Percentiles rank a stretch among this genome's conserved stretches.
Evolutionary conservation across 169 alveolate species (phyloP).

Genomic region (Plasmodium gallinaceum): DNA sequence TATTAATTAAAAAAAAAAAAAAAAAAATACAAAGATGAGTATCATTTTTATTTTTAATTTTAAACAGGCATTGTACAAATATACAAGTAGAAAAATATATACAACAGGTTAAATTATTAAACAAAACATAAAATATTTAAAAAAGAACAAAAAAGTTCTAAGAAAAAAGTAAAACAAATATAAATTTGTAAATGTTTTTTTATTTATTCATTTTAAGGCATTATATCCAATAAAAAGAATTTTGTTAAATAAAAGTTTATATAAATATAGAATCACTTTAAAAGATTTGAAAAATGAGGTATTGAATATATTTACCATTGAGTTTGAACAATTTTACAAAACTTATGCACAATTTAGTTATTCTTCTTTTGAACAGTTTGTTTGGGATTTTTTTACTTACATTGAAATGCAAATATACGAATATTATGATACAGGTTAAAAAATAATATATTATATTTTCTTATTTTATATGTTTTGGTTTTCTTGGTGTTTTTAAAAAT

Average conservation of each 20-base stretch:
- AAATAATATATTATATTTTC: not conserved
- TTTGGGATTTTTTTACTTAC: conserved; percentile 70
- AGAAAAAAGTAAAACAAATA: not conserved
- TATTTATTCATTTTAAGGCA: conserved; percentile 21
- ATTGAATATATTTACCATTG: conserved; percentile 51
- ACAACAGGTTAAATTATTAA: conserved; percentile 38
- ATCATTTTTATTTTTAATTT: not conserved
- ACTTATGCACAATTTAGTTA: conserved; percentile 26
- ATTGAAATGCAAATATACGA: conserved; percentile 62
- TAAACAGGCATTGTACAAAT: conserved; percentile 60
- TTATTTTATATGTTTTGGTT: no score
- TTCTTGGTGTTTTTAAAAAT: no score
- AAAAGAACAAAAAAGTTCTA: not conserved
- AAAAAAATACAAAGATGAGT: not conserved
- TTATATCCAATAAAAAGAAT: conserved; percentile 37
- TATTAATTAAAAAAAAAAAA: not conserved
- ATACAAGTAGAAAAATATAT: conserved; percentile 61
- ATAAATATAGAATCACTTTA: conserved; percentile 44
- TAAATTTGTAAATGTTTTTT: not conserved
- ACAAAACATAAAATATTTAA: not conserved
- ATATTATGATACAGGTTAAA: conserved; percentile 26
- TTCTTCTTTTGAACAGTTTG: conserved; percentile 53
- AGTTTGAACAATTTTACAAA: conserved; percentile 59
- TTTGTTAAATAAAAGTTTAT: conserved; percentile 44
- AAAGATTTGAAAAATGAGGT: conserved; percentile 47